phyloP scores from a whole-genome alignment of 2,329 filamentous ascomycete species.

The Escovopsis sp. region DNA sequence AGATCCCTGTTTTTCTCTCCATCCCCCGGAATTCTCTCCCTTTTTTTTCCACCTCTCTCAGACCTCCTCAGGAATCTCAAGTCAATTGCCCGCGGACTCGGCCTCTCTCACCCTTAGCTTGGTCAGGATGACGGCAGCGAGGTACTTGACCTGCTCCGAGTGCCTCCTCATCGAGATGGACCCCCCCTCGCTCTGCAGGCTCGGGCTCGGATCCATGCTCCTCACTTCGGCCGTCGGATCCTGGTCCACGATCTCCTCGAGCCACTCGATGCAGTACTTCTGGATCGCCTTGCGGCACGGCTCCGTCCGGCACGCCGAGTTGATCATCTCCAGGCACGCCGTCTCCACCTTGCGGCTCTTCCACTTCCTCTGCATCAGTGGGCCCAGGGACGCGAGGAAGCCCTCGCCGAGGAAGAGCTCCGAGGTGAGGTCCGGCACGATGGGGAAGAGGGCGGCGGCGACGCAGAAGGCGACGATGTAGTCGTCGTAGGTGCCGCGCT shows the following conservation, averaged over 20 bases:
- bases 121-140: slow-evolving; percentile 61
- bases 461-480: slow-evolving; percentile 86
- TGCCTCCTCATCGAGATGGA: slow-evolving; percentile 46
- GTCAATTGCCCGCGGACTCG: background rate
- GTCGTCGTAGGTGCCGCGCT: slow-evolving; percentile 68
- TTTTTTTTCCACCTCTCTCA: no score
- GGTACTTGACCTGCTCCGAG: slow-evolving; percentile 44
- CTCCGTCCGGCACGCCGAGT: slow-evolving; percentile 76
- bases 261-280: slow-evolving; percentile 74
- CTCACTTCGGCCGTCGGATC: slow-evolving; percentile 41
- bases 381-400: slow-evolving; percentile 63
- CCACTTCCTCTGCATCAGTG: slow-evolving; percentile 62
- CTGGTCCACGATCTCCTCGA: slow-evolving; percentile 68
- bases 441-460: slow-evolving; percentile 74
- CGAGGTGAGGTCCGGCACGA: slow-evolving; percentile 60
- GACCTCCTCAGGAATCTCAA: no score
- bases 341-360: slow-evolving; percentile 78
- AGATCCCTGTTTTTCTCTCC: background rate
- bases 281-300: slow-evolving; percentile 69
- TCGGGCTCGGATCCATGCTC: slow-evolving; percentile 35
- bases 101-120: slow-evolving; percentile 47
- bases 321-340: slow-evolving; percentile 76
- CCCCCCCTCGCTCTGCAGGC: slow-evolving; percentile 41
- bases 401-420: slow-evolving; percentile 77
- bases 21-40: no score